Conservation (phyloP, 306 rosid species). For the Adenanthera pavonina region DNA sequence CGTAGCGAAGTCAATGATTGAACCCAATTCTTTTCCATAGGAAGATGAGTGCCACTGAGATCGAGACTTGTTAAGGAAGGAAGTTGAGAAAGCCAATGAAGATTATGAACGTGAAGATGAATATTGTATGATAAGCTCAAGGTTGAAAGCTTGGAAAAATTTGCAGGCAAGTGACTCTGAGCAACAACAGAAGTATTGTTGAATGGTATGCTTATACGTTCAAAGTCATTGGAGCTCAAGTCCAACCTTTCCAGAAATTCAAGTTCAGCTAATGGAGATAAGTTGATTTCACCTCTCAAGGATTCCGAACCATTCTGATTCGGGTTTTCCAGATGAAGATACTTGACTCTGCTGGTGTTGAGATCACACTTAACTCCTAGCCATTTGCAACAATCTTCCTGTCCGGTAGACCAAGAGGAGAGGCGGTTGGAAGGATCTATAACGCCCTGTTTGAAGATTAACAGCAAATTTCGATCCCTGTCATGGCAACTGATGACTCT, state of each 20-base stretch:
- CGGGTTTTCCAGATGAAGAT: too few relatives aligned
- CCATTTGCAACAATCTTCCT: background rate
- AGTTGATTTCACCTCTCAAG: background rate
- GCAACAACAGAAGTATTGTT: background rate
- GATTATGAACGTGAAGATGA: too few relatives aligned
- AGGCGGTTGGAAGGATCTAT: background rate
- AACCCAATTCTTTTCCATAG: too few relatives aligned
- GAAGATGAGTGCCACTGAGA: too few relatives aligned
- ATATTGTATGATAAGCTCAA: too few relatives aligned
- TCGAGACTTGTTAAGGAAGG: too few relatives aligned
- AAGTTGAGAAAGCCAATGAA: too few relatives aligned
- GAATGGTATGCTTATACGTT: background rate
- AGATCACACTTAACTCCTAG: too few relatives aligned
- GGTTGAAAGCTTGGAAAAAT: too few relatives aligned
- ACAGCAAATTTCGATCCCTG: background rate
- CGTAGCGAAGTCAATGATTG: too few relatives aligned
- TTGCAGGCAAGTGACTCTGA: too few relatives aligned
- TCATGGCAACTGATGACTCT: background rate
- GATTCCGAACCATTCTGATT: background rate
- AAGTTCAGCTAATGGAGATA: background rate
- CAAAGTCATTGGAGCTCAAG: background rate
- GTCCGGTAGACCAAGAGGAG: background rate
- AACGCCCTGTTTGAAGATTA: background rate
- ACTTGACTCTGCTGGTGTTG: too few relatives aligned
- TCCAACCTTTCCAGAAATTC: background rate